Conservation (phyloP, 108 stramenopile species). For the Cyclotella cryptica region DNA sequence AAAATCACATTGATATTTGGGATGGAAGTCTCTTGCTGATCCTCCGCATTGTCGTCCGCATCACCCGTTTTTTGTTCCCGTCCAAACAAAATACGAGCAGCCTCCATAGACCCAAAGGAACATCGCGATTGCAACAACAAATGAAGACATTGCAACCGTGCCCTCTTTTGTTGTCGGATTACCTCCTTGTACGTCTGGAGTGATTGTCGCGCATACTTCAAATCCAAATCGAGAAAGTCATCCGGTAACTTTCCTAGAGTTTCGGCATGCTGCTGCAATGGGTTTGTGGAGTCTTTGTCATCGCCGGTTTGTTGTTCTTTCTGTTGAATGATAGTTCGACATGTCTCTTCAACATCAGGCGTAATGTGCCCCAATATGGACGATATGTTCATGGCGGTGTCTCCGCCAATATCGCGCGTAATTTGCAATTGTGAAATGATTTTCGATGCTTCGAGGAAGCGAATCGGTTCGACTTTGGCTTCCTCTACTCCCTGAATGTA, state of each 20-base stretch:
- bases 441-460: constrained; percentile 78
- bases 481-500: constrained; percentile 55
- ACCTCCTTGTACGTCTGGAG: constrained; percentile 65
- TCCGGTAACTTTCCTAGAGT: constrained; percentile 61
- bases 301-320: constrained; percentile 11
- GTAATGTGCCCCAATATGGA: constrained; percentile 62
- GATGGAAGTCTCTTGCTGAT: neutral
- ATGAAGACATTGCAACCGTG: constrained; percentile 61
- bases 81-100: constrained; percentile 65
- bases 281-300: constrained; percentile 8
- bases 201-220: constrained; percentile 66
- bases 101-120: constrained; percentile 78
- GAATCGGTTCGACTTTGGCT: constrained; percentile 60
- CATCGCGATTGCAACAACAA: constrained; percentile 78
- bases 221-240: constrained; percentile 73
- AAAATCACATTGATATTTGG: constrained; percentile 18
- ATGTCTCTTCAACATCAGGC: constrained; percentile 58
- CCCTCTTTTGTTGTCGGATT: constrained; percentile 64
- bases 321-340: constrained; percentile 30
- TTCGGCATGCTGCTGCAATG: constrained; percentile 46
- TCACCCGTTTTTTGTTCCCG: constrained; percentile 19
- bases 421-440: constrained; percentile 86
- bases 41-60: constrained; percentile 5
- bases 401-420: constrained; percentile 80
- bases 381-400: constrained; percentile 69